Conservation (phyloP, 257 asterid genomes). For the Solanum dulcamara region DNA sequence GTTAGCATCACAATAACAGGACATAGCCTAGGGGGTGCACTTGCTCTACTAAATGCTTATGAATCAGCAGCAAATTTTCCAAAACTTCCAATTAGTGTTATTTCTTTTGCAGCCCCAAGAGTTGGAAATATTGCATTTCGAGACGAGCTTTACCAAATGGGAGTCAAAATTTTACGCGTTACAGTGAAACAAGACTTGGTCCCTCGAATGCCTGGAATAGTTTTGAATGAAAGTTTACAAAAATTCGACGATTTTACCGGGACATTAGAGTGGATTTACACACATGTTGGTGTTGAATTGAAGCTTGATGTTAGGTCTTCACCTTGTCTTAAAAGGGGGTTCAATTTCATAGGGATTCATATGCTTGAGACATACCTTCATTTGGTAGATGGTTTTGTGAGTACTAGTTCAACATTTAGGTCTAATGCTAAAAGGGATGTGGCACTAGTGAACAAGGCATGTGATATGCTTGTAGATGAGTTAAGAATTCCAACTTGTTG, state of each 20-base stretch:
- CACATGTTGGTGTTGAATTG: constrained; percentile 67
- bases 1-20: constrained; percentile 71
- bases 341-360: constrained; percentile 52
- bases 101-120: constrained; percentile 69
- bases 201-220: constrained; percentile 61
- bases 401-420: constrained; percentile 36
- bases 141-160: constrained; percentile 53
- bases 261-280: constrained; percentile 71
- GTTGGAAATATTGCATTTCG: constrained; percentile 78
- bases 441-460: constrained; percentile 63
- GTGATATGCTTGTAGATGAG: constrained; percentile 71
- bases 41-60: constrained; percentile 63
- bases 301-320: constrained; percentile 50
- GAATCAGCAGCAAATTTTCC: constrained; percentile 61
- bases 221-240: constrained; percentile 61
- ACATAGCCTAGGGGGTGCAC: constrained; percentile 70
- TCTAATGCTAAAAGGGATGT: constrained; percentile 53
- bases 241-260: constrained; percentile 61
- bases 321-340: constrained; percentile 41
- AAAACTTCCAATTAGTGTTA: constrained; percentile 28
- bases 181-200: constrained; percentile 58
- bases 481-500: constrained; percentile 53
- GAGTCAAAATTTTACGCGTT: constrained; percentile 46
- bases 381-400: constrained; percentile 46
- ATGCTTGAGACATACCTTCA: constrained; percentile 73